A percentile compares a stretch with the other conserved stretches of the same genome.
Conservation (phyloP, 2,329 filamentous ascomycete species). For the Camillea tinctor region DNA sequence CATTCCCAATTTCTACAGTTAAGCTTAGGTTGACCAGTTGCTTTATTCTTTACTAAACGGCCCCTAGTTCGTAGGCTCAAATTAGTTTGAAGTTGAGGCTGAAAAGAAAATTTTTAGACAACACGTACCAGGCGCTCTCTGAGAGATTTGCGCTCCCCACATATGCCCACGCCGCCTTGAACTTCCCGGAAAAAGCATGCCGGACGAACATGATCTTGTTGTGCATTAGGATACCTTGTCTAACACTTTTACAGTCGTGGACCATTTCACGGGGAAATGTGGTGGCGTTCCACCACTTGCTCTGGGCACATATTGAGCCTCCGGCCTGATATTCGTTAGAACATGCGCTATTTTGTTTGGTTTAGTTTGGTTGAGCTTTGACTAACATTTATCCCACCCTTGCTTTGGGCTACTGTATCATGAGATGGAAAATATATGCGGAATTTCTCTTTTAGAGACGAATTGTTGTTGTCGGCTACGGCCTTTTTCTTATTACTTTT, state of each 20-base stretch:
- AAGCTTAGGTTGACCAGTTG: constrained; percentile 68
- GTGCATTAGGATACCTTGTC: constrained; percentile 77
- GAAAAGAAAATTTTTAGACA: not conserved
- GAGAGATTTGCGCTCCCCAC: constrained; percentile 89
- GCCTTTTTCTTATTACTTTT: constrained; percentile 31
- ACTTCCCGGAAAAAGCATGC: constrained; percentile 15
- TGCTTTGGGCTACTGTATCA: constrained; percentile 64
- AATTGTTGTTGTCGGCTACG: constrained; percentile 22
- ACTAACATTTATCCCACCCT: constrained; percentile 59
- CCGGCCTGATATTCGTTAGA: constrained; percentile 49
- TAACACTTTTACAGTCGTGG: constrained; percentile 71
- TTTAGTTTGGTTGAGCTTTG: not conserved
- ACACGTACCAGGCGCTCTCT: constrained; percentile 81
- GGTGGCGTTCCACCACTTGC: constrained; percentile 66
- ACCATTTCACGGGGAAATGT: constrained; percentile 72
- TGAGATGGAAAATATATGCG: constrained; percentile 79
- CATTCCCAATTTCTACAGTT: constrained; percentile 95
- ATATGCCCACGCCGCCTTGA: constrained; percentile 68
- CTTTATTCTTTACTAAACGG: constrained; percentile 67
- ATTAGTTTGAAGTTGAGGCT: constrained; percentile 5
- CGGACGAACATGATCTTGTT: constrained; percentile 70
- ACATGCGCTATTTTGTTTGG: constrained; percentile 1
- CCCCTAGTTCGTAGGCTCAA: constrained; percentile 56
- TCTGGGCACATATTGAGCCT: constrained; percentile 79
- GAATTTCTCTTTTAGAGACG: constrained; percentile 48